A percentile compares a stretch with the other conserved stretches of the same genome.
These are phyloP conservation scores for Tuber calosporum DNA, from an alignment of 495 filamentous ascomycete species.

Conservation along the genomic window DNA sequence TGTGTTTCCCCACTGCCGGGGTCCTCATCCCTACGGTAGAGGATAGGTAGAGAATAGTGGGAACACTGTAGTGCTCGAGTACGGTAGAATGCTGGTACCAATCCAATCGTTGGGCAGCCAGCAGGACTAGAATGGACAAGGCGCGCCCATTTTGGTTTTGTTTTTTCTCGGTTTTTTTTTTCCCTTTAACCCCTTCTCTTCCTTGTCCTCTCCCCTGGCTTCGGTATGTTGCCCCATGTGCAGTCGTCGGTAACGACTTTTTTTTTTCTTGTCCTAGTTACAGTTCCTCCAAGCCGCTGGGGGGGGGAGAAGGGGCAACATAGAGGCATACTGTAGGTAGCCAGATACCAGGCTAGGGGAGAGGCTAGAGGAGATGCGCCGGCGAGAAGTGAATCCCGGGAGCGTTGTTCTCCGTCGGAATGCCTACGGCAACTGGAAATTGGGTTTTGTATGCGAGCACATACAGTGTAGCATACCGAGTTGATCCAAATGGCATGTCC, in stretches of 20 bases:
- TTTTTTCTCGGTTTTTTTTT: not conserved
- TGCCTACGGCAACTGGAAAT: not conserved
- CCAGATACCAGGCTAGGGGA: not conserved
- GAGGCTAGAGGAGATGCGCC: not conserved
- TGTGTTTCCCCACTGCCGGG: not conserved
- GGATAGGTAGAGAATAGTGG: not conserved
- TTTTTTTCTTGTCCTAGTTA: not conserved
- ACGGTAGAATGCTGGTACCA: not conserved
- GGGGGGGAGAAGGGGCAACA: not conserved
- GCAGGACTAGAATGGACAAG: not conserved
- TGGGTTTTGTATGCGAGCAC: not conserved
- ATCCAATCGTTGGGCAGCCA: not conserved
- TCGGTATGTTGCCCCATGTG: not conserved
- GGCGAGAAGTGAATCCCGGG: not conserved
- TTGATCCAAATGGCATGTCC: not conserved
- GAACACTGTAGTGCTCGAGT: not conserved
- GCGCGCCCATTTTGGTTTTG: not conserved
- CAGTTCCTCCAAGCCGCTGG: not conserved
- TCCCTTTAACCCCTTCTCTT: not conserved
- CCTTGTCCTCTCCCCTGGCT: not conserved
- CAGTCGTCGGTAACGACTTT: not conserved
- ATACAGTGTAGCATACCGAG: not conserved
- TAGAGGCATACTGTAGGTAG: not conserved
- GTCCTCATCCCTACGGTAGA: too few species aligned
- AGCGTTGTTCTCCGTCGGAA: not conserved